Conservation (phyloP, 1,139 yeast species). For the Suhomyces wounanorum region DNA sequence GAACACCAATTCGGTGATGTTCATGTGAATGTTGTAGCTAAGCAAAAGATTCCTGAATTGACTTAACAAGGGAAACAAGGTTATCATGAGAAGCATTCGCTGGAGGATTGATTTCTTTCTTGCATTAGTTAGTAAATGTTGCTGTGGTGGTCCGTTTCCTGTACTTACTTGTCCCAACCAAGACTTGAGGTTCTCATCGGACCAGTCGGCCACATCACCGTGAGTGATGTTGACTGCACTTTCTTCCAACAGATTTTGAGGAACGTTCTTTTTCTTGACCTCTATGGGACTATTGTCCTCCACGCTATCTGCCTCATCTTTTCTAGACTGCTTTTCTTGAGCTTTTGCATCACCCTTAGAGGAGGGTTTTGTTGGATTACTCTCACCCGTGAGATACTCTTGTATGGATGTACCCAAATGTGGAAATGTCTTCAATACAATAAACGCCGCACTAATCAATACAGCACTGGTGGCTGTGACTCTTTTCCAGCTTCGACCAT, state of each 20-base stretch:
- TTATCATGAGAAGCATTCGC: slow-evolving; percentile 48
- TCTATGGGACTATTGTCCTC: slow-evolving; percentile 11
- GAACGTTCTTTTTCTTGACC: slow-evolving; percentile 4
- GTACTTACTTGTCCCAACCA: slow-evolving; percentile 39
- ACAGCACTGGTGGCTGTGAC: slow-evolving; percentile 40
- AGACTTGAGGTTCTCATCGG: slow-evolving; percentile 40
- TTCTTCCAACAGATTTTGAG: slow-evolving; percentile 8
- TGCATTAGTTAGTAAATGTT: slow-evolving; percentile 32
- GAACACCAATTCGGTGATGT: slow-evolving; percentile 23
- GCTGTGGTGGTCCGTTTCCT: slow-evolving; percentile 1
- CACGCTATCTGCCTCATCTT: neutral
- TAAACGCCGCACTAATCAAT: slow-evolving; percentile 45
- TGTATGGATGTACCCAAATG: slow-evolving; percentile 40
- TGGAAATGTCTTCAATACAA: slow-evolving; percentile 54
- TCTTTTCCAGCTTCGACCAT: slow-evolving; percentile 13
- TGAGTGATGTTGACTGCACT: slow-evolving; percentile 12
- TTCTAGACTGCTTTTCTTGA: neutral
- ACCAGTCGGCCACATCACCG: slow-evolving; percentile 38
- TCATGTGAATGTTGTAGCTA: slow-evolving; percentile 14
- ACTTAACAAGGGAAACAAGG: slow-evolving; percentile 51
- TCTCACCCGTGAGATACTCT: slow-evolving; percentile 25
- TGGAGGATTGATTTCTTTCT: slow-evolving; percentile 52
- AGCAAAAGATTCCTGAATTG: slow-evolving; percentile 36
- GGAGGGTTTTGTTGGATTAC: slow-evolving; percentile 6
- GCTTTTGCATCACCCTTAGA: slow-evolving; percentile 17